phyloP scores from a whole-genome alignment of 345 rosid genomes.

The Citrus inodora region DNA sequence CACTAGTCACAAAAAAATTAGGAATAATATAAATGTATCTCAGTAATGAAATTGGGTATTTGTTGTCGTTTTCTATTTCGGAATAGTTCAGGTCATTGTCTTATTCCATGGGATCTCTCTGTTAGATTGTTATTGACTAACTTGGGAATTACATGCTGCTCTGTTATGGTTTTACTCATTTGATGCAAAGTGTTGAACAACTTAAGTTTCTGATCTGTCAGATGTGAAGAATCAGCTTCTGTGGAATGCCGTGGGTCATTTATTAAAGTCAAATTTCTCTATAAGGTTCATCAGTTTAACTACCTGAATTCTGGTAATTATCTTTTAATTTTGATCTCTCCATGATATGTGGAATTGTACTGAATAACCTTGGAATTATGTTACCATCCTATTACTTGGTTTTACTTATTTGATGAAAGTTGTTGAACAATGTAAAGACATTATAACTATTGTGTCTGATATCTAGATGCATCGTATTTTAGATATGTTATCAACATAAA shows the following conservation, averaged over 20 bases:
- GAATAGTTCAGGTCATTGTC: too few relatives aligned
- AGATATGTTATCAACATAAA: not conserved
- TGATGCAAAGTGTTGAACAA: not conserved
- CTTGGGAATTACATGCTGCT: not conserved
- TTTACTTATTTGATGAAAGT: not conserved
- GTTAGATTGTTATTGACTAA: not conserved
- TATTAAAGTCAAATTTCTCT: not conserved
- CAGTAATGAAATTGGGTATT: not conserved
- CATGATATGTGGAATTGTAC: not conserved
- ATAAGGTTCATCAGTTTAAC: not conserved
- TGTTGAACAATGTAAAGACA: not conserved
- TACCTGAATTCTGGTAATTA: not conserved
- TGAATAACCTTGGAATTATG: not conserved
- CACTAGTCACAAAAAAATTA: not conserved
- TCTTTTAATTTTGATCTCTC: not conserved
- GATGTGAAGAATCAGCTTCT: constrained; percentile 8
- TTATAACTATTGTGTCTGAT: not conserved
- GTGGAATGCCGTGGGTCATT: not conserved
- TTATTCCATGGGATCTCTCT: not conserved
- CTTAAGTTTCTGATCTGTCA: not conserved
- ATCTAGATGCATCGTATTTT: not conserved
- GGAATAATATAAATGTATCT: not conserved
- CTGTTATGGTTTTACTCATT: not conserved
- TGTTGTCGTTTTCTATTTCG: not conserved
- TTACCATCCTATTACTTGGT: not conserved